phyloP scores from a whole-genome alignment of 305 asterid species.

The Fraxinus sp. region DNA sequence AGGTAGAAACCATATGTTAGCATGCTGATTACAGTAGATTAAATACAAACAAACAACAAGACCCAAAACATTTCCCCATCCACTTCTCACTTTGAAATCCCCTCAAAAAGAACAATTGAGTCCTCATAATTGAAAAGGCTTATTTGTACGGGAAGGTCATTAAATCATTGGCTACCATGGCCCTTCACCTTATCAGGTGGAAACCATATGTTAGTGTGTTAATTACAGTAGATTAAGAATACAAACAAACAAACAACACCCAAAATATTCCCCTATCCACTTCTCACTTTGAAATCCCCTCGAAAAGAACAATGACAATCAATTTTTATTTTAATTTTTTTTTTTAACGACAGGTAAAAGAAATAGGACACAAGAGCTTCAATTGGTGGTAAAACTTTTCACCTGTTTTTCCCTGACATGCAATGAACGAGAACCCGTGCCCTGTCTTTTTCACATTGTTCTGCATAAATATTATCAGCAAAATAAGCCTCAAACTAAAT shows the following conservation, averaged over 20 bases:
- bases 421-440: slow-evolving; percentile 61
- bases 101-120: neutral
- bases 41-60: neutral
- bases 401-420: slow-evolving; percentile 63
- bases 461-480: slow-evolving; percentile 28
- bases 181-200: neutral
- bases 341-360: neutral
- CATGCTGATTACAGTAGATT: neutral
- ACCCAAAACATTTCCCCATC: neutral
- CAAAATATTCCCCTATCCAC: neutral
- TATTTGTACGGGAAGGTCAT: neutral
- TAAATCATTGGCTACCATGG: neutral
- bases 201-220: neutral
- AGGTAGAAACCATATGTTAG: neutral
- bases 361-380: neutral
- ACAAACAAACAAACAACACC: neutral
- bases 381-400: neutral
- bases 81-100: neutral
- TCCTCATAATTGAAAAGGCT: neutral
- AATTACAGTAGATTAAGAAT: neutral
- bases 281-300: neutral
- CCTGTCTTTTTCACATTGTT: slow-evolving; percentile 46
- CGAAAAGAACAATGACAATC: neutral
- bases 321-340: neutral
- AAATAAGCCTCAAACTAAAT: slow-evolving; percentile 1